These are phyloP conservation scores for Trichosanthes cucumerina DNA, from an alignment of 306 rosid species.

Conservation along the genomic window DNA sequence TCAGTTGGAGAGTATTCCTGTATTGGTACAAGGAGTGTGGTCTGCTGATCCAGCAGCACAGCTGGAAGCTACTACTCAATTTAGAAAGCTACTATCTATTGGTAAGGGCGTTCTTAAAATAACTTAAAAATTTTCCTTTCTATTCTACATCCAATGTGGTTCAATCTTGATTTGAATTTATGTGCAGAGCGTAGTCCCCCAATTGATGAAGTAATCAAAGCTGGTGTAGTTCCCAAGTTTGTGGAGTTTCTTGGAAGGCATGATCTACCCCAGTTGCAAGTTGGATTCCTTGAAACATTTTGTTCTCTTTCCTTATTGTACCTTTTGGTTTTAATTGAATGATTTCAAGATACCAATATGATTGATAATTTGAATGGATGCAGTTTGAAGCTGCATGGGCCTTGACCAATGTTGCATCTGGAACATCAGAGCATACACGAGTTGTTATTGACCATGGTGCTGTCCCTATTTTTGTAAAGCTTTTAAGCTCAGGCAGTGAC, in stretches of 20 bases:
- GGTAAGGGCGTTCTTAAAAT: conserved; percentile 21
- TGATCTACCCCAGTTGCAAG: conserved; percentile 69
- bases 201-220: conserved; percentile 63
- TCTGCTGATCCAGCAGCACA: conserved; percentile 37
- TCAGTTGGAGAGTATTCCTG: conserved; percentile 52
- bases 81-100: conserved; percentile 47
- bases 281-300: conserved; percentile 14
- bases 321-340: background rate
- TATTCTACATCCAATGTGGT: background rate
- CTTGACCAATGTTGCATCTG: conserved; percentile 51
- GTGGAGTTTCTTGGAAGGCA: conserved; percentile 61
- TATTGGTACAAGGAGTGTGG: conserved; percentile 47
- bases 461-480: conserved; percentile 50
- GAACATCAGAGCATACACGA: conserved; percentile 51
- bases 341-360: background rate
- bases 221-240: conserved; percentile 63
- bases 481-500: conserved; percentile 42
- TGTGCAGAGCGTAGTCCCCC: conserved; percentile 55
- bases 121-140: background rate
- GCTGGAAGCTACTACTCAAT: conserved; percentile 55
- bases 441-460: conserved; percentile 56
- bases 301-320: background rate
- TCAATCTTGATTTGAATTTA: conserved; percentile 4
- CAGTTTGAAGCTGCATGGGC: conserved; percentile 81
- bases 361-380: background rate